A percentile compares a stretch with the other conserved stretches of the same genome.
Evolutionary conservation across 257 asterid genomes (phyloP).

Genomic region (Apocynum venetum): DNA sequence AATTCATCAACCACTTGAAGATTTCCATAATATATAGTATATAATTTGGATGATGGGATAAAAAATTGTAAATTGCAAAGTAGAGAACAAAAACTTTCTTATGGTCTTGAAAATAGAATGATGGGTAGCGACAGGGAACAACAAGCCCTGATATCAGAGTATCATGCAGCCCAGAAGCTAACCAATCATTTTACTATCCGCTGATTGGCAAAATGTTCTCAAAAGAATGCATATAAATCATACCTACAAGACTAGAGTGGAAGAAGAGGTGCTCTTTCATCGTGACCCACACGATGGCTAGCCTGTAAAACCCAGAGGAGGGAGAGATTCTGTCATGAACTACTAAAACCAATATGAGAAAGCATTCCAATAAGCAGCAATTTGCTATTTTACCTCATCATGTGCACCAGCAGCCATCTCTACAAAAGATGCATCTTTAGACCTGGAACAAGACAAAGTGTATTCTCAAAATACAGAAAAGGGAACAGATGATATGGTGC

Average conservation of each 20-base stretch:
- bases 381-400: slow-evolving; percentile 54
- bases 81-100: neutral
- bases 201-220: neutral
- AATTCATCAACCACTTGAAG: neutral
- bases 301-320: slow-evolving; percentile 47
- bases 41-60: too few species aligned
- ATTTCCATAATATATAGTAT: too few species aligned
- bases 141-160: neutral
- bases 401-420: slow-evolving; percentile 88
- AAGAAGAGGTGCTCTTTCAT: slow-evolving; percentile 80
- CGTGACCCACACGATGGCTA: slow-evolving; percentile 55
- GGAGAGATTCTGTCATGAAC: neutral
- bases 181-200: neutral
- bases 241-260: slow-evolving; percentile 36
- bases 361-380: slow-evolving; percentile 8
- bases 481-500: neutral
- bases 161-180: neutral
- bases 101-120: neutral
- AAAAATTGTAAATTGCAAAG: neutral
- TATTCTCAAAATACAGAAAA: neutral
- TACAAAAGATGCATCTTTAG: slow-evolving; percentile 67
- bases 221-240: neutral
- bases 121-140: neutral
- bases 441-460: slow-evolving; percentile 41
- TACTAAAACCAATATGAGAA: neutral